phyloP scores from a whole-genome alignment of 225 moss, liverwort and hornwort genomes.

The Antitrichia curtipendula region DNA sequence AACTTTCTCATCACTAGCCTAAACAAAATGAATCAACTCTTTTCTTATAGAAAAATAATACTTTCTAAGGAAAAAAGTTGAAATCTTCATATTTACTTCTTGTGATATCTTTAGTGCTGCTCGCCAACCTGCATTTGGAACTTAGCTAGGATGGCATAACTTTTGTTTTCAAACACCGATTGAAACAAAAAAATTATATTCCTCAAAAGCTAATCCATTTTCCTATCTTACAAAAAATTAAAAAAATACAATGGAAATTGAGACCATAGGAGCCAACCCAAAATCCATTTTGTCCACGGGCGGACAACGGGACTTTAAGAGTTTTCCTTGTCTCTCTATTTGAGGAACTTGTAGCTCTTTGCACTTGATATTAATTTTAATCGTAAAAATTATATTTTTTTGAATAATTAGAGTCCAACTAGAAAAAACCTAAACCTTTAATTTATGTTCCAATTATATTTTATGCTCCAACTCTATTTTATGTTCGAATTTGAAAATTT shows the following conservation, averaged over 20 bases:
- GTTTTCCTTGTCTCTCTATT: not conserved
- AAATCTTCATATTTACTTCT: too few relatives aligned
- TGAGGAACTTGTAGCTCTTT: not conserved
- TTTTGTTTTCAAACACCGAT: rapidly evolving
- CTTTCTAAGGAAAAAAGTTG: too few relatives aligned
- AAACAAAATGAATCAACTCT: too few relatives aligned
- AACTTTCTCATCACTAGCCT: too few relatives aligned
- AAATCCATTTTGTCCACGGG: too few relatives aligned
- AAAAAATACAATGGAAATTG: too few relatives aligned
- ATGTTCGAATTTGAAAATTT: not conserved
- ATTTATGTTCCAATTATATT: not conserved
- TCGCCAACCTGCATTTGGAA: too few relatives aligned
- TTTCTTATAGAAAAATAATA: too few relatives aligned
- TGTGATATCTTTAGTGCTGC: too few relatives aligned
- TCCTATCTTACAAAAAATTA: too few relatives aligned
- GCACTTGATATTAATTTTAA: not conserved
- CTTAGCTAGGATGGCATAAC: not conserved
- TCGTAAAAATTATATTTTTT: not conserved
- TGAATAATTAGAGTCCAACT: not conserved
- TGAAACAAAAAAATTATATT: not conserved
- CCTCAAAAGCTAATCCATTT: rapidly evolving
- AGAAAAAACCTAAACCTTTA: not conserved
- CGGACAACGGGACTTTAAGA: too few relatives aligned
- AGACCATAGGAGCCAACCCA: too few relatives aligned
- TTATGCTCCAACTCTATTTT: not conserved